Evolutionary conservation across 2,329 filamentous ascomycete genomes (phyloP).

Genomic region (Alternaria consortialis): DNA sequence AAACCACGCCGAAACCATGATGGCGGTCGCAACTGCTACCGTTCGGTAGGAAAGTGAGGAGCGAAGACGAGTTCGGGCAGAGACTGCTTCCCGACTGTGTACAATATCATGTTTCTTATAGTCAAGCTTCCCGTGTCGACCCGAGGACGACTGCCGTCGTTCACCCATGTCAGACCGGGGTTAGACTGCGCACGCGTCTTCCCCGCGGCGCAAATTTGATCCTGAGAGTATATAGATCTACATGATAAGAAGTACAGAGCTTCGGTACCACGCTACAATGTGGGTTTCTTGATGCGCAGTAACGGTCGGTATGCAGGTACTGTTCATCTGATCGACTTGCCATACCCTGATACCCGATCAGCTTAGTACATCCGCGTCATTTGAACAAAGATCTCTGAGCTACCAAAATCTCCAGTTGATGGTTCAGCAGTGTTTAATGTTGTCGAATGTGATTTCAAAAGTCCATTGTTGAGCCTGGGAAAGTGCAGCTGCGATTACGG

Average conservation of each 20-base stretch:
- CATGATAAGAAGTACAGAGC: constrained; percentile 25
- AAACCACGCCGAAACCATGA: constrained; percentile 34
- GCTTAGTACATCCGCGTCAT: background rate
- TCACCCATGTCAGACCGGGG: constrained; percentile 23
- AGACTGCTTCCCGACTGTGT: background rate
- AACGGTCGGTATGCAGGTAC: constrained; percentile 8
- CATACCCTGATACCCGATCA: background rate
- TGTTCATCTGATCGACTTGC: background rate
- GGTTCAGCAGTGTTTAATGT: background rate
- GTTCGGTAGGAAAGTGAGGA: background rate
- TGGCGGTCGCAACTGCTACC: constrained; percentile 11
- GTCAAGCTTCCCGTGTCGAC: constrained; percentile 6
- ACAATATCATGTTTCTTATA: constrained; percentile 20
- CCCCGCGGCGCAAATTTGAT: constrained; percentile 19
- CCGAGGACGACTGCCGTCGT: constrained; percentile 18
- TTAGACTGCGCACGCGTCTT: constrained; percentile 4
- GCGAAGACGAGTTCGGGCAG: background rate
- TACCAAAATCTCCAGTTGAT: background rate
- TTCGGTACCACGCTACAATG: background rate
- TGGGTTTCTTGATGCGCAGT: background rate
- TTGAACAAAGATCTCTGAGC: background rate
- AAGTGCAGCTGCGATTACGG: background rate
- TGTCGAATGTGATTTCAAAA: too few relatives aligned
- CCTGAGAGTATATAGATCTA: constrained; percentile 21
- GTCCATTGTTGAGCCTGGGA: background rate